Base-by-base conservation (phyloP, 352 stramenopile species). In the Pythium scleroteichum region DNA sequence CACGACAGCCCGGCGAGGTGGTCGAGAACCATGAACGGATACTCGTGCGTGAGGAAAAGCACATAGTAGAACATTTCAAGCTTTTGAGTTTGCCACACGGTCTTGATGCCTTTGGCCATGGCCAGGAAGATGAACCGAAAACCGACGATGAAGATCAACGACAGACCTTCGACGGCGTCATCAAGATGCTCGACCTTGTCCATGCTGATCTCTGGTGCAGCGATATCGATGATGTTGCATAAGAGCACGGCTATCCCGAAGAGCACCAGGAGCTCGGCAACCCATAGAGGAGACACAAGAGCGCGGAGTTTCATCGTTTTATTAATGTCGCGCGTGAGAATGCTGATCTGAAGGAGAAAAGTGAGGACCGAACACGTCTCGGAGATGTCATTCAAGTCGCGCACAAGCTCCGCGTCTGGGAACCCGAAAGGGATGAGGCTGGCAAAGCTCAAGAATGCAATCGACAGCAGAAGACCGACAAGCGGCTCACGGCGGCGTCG, bases 341-440 rank as follows among this genome's bases (percentile, higher is more conserved):
- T 57, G 9, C 42, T 64, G 42, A 70, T 64, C 52, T 73, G 66
- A 4, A 67, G 26, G 20, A 70, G 47, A 22, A 73, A 70, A n/a
- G 61, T 69, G 35, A 70, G 57, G 22, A 62, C 40, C 10, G 55
- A 67, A 19, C 51, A 66, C 6, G 51, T 45, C 40, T 73, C 66
- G 2, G 54, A 69, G 32, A 73, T 58, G 24, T 53, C 54, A 27
- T 66, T 54, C n/a, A 78, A 52, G 26, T 71, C 29, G 35, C 48
- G 38, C 14, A 73, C 54, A 17, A 75, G 47, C 14, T 55, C 45
- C 0, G 57, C 35, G 49, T 71, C 49, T 17, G 70, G 60, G 27
- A 68, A 53, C 4, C 62, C 53, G 40, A 72, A 66, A 0, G 66
- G 63, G 10, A 77, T 47, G n/a, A 76, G 42, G 23, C 29, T 46